Evolutionary conservation across 306 rosid genomes (phyloP), one percentile per base, ranked within the genome.

Genomic region (Dryas alaskensis): DNA sequence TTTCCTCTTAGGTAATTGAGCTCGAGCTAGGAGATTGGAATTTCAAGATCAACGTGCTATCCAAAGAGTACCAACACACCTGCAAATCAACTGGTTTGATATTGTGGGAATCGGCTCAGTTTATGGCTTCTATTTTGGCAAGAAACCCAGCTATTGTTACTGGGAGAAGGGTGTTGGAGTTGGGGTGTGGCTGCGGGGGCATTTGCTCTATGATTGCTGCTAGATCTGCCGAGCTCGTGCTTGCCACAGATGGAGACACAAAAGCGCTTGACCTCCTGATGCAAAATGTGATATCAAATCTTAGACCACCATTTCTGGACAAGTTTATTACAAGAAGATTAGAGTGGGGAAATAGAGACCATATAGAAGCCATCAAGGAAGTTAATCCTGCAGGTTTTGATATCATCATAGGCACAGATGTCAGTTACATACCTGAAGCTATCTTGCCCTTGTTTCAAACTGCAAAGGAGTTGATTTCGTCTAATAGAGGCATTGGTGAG

Each of bases 21-120:
- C 74, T 93, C 83, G 83, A 85, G 74, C 71, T 83, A 60, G 68
- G 89, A 73, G 89, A 81, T 74, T 81, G 78, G 86, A 82, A 68
- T 74, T 91, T 86, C 85, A 90, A 84, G 88, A 89, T 91, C 47
- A 66, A 73, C 73, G 85, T 85, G 67, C 86, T 93, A 43, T 86
- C 96, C 10, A 86, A 80, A 77, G 97, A 85, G 87, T 74, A 88
- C 80, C 97, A 93, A 62, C 98, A 91, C 72, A 91, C 89, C 61
- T 91, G 98, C 91, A 93, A 84, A 81, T 91, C 96, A 47, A 91
- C 98, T 4, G 98, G 97, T 54, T 80, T 92, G 74, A 94, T 92
- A 92, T 83, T 94, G 25, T 94, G 99, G 97, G 99, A 94, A 86
- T 91, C 97, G 0, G 96, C 97, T 73, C 92, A 88, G 52, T 82